Evolutionary conservation across 306 rosid species (phyloP), one percentile per base, ranked within the genome.

Genomic region (Cucumis melo): DNA sequence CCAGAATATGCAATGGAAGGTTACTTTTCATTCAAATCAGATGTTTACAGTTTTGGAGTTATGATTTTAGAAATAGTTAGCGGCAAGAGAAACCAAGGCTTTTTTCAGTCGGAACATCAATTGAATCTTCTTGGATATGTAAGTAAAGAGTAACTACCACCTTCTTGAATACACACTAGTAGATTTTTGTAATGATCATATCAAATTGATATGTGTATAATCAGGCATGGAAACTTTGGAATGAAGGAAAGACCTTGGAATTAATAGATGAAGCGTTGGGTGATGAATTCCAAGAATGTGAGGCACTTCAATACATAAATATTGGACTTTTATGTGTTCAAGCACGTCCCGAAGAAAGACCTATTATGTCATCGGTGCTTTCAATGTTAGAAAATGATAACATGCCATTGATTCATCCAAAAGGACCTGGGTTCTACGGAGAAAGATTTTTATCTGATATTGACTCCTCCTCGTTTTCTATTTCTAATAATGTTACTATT

Each of bases 1-100:
- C 89, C 85, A 0, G 83, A 83, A 11, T 83, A 83, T 34, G 83
- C 51, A 32, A 58, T 77, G n/a, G 75, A 62, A 2, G 89, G 84
- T 0, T 56, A 38, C 8, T 76, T 88, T 65, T 86, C 83, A 3
- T 19, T 78, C 0, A 84, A 86, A 58, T 88, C 81, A 0, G 90
- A 88, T 57, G 81, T 86, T 14, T 88, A 79, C 29, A 84, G 92
- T 80, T 81, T 88, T 42, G 88, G 90, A 55, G 87, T 84, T 4
- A 54, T 88, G 56, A 48, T 88, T 24, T 36, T 86, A 44, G 86
- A 88, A 83, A 84, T 86, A 51, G 32, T 88, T 20, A 86, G 85
- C 68, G 88, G 90, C 56, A 66, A 65, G 48, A 86, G 42, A 80
- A 82, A 83, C 56, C 77, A 75, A 44, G 75, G 77, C 0, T 77